Conservation (phyloP, 2,329 filamentous ascomycete species). For the Mollisia scopiformis region DNA sequence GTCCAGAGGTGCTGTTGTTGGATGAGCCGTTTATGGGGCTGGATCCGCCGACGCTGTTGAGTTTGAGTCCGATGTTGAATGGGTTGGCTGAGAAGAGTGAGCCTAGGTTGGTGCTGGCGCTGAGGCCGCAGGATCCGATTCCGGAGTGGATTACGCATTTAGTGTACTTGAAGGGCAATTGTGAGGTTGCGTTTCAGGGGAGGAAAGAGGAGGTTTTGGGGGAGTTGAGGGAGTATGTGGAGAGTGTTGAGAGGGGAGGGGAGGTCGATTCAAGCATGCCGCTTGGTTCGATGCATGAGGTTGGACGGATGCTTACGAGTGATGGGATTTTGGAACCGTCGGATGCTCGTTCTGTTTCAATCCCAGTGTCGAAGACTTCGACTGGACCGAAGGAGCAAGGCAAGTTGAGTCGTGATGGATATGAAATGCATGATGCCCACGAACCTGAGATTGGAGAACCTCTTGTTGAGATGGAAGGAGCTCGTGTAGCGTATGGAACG, state of each 20-base stretch:
- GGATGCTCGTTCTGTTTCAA: background rate
- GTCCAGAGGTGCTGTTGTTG: slow-evolving; percentile 80
- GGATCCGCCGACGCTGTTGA: slow-evolving; percentile 78
- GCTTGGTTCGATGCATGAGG: slow-evolving; percentile 30
- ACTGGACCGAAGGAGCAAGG: background rate
- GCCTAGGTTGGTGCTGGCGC: slow-evolving; percentile 75
- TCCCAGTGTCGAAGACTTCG: background rate
- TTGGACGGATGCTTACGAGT: slow-evolving; percentile 32
- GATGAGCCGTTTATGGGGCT: slow-evolving; percentile 98
- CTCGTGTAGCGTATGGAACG: slow-evolving; percentile 77
- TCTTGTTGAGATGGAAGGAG: slow-evolving; percentile 85
- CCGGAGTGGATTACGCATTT: slow-evolving; percentile 92
- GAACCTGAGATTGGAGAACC: slow-evolving; percentile 59
- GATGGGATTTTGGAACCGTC: slow-evolving; percentile 29
- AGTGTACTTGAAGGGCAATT: slow-evolving; percentile 69
- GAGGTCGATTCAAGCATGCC: slow-evolving; percentile 22
- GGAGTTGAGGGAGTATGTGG: slow-evolving; percentile 51
- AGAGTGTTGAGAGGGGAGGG: slow-evolving; percentile 29
- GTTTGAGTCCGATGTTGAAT: slow-evolving; percentile 72
- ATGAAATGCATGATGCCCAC: slow-evolving; percentile 20
- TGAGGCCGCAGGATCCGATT: slow-evolving; percentile 83
- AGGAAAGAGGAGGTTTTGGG: slow-evolving; percentile 64
- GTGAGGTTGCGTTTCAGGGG: slow-evolving; percentile 68
- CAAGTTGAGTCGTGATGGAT: slow-evolving; percentile 29
- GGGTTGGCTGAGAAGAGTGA: slow-evolving; percentile 66